Evolutionary conservation across 2,329 filamentous ascomycete species (phyloP).

Genomic region (Fusarium haematococcum): DNA sequence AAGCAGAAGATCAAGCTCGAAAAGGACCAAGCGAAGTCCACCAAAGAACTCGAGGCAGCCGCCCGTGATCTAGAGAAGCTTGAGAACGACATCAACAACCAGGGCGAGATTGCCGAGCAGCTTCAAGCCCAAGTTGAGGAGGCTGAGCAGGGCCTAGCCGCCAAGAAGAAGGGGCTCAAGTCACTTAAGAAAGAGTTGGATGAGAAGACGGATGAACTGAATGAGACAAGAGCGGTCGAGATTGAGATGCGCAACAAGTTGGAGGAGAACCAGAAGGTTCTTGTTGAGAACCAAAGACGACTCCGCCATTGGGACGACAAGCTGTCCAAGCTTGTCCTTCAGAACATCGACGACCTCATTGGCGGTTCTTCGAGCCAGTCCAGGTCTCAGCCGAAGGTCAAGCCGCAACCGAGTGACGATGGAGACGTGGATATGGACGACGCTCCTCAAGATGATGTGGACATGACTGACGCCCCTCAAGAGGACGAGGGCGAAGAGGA

Average conservation of each 20-base stretch:
- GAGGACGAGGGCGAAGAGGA: conserved; percentile 46
- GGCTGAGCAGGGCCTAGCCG: conserved; percentile 80
- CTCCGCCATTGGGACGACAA: conserved; percentile 91
- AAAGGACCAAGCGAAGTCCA: conserved; percentile 82
- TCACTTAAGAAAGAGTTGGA: conserved; percentile 87
- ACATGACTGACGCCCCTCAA: conserved; percentile 45
- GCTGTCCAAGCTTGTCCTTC: conserved; percentile 82
- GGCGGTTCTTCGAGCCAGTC: conserved; percentile 50
- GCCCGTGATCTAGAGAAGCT: conserved; percentile 80
- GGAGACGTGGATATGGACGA: conserved; percentile 51
- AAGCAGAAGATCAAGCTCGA: conserved; percentile 91
- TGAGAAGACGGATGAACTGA: conserved; percentile 85
- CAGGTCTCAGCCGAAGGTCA: conserved; percentile 41
- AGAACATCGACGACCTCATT: conserved; percentile 80
- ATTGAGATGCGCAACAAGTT: conserved; percentile 99
- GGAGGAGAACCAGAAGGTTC: conserved; percentile 92
- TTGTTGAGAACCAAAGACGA: conserved; percentile 87
- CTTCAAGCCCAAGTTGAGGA: conserved; percentile 81
- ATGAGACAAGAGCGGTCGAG: conserved; percentile 87
- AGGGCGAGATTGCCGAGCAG: conserved; percentile 79
- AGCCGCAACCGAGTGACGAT: conserved; percentile 42
- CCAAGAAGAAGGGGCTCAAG: conserved; percentile 84
- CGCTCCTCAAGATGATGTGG: conserved; percentile 45
- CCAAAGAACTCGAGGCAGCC: conserved; percentile 81
- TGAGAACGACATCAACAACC: conserved; percentile 81